phyloP scores from a whole-genome alignment of 441 rosid species.

The Bocquillonia castaneifolia region DNA sequence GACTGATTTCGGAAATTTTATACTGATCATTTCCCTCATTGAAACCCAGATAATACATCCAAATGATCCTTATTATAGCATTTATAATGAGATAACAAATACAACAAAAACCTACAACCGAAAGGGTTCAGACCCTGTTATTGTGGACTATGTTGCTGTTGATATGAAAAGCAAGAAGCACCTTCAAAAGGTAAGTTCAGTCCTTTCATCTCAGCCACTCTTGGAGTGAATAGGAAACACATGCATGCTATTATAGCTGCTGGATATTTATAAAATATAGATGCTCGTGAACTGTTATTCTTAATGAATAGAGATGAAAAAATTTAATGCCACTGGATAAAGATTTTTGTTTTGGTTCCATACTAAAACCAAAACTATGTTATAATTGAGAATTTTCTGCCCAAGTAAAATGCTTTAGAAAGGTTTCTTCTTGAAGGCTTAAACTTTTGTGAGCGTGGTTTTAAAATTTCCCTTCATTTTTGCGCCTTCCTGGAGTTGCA shows the following conservation, averaged over 20 bases:
- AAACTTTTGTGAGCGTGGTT: neutral
- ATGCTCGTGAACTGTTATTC: neutral
- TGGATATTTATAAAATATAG: neutral
- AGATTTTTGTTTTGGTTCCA: neutral
- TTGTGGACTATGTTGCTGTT: slow-evolving; percentile 76
- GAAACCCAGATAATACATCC: slow-evolving; percentile 61
- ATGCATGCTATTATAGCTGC: neutral
- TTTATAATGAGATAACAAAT: slow-evolving; percentile 49
- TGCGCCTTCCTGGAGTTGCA: no score
- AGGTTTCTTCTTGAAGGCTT: neutral
- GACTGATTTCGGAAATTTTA: neutral
- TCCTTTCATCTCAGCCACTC: slow-evolving; percentile 12
- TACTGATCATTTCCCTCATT: slow-evolving; percentile 11
- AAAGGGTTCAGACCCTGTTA: slow-evolving; percentile 75
- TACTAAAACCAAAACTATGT: neutral
- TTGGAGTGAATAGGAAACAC: neutral
- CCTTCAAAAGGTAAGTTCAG: slow-evolving; percentile 62
- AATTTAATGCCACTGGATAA: neutral
- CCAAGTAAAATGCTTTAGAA: neutral
- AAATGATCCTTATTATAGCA: slow-evolving; percentile 64
- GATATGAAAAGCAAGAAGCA: slow-evolving; percentile 66
- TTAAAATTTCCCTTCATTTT: neutral
- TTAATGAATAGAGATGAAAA: neutral
- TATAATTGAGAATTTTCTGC: neutral
- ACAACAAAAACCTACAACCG: slow-evolving; percentile 32